A percentile compares a stretch with the other conserved stretches of the same genome.
phyloP scores from a whole-genome alignment of 768 basidiomycete species.

The Tylopilus sp. region DNA sequence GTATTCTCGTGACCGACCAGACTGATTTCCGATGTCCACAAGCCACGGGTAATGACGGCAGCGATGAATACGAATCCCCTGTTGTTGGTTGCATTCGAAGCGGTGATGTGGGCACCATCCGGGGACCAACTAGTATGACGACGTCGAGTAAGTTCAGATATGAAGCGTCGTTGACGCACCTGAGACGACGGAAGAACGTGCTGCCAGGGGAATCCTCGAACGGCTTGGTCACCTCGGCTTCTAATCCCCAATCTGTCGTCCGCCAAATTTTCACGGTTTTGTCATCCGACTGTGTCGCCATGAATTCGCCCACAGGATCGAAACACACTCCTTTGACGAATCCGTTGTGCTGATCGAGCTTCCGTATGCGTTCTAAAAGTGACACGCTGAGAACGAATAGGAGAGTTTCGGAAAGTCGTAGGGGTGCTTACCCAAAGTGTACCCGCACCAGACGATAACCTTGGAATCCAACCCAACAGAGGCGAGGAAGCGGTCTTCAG shows the following conservation, averaged over 20 bases:
- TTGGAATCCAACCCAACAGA: slow-evolving; percentile 91
- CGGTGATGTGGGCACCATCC: slow-evolving; percentile 97
- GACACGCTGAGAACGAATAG: background rate
- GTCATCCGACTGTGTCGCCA: slow-evolving; percentile 98
- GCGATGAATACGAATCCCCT: slow-evolving; percentile 97
- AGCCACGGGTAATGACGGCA: slow-evolving; percentile 85
- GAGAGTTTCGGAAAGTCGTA: background rate
- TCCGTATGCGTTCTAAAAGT: slow-evolving; percentile 70
- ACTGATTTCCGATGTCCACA: slow-evolving; percentile 90
- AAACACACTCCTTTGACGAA: slow-evolving; percentile 99
- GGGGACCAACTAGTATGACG: slow-evolving; percentile 81
- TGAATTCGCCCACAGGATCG: slow-evolving; percentile 96
- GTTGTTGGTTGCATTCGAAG: slow-evolving; percentile 96
- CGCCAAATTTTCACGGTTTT: slow-evolving; percentile 96
- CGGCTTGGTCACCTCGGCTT: slow-evolving; percentile 82
- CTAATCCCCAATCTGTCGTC: slow-evolving; percentile 86
- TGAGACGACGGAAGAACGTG: slow-evolving; percentile 89
- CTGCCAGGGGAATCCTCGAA: slow-evolving; percentile 93
- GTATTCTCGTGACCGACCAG: slow-evolving; percentile 97
- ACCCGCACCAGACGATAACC: slow-evolving; percentile 93
- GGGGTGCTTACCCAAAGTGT: slow-evolving; percentile 67
- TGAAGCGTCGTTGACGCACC: slow-evolving; percentile 40
- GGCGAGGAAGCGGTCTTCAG: slow-evolving; percentile 87
- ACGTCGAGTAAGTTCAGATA: background rate
- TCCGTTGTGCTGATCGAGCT: slow-evolving; percentile 86